Evolutionary conservation across 352 stramenopile genomes (phyloP).

Genomic region (Phytopythium ostracodes): DNA sequence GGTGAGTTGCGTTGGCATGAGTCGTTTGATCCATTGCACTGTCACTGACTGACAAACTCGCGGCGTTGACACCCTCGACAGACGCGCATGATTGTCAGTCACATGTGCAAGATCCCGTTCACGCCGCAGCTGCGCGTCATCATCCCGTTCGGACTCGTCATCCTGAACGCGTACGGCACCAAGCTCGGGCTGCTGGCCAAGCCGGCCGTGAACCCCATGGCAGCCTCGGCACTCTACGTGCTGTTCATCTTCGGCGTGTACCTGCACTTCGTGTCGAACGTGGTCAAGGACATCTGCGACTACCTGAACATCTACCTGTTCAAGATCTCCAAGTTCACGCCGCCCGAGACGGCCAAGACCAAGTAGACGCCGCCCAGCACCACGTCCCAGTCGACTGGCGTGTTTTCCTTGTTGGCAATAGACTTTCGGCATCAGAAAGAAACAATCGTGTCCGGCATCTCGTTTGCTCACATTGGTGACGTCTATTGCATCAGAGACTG

Average conservation of each 20-base stretch:
- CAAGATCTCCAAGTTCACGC: slow-evolving; percentile 53
- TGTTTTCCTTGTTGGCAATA: neutral
- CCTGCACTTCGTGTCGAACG: slow-evolving; percentile 74
- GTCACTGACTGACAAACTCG: neutral
- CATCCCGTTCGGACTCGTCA: slow-evolving; percentile 67
- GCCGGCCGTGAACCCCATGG: slow-evolving; percentile 56
- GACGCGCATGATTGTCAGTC: slow-evolving; percentile 87
- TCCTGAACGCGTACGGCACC: slow-evolving; percentile 71
- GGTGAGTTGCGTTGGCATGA: slow-evolving; percentile 28
- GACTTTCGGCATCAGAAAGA: neutral
- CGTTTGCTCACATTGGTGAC: neutral
- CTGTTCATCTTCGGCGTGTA: slow-evolving; percentile 75
- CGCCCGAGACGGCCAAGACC: slow-evolving; percentile 22
- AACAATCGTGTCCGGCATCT: neutral
- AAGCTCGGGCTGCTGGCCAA: slow-evolving; percentile 36
- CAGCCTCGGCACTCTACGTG: slow-evolving; percentile 65
- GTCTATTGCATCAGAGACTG: neutral
- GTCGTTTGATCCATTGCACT: no score
- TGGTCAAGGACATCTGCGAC: slow-evolving; percentile 83
- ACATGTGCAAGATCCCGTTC: slow-evolving; percentile 90
- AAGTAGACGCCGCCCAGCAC: slow-evolving; percentile 17
- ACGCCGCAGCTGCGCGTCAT: slow-evolving; percentile 78
- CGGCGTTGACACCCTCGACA: slow-evolving; percentile 14
- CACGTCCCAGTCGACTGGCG: neutral
- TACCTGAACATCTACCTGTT: slow-evolving; percentile 86